Evolutionary conservation across 495 filamentous ascomycete species (phyloP), one percentile per base, ranked within the genome.

Genomic region (Hypoxylon intermedium): DNA sequence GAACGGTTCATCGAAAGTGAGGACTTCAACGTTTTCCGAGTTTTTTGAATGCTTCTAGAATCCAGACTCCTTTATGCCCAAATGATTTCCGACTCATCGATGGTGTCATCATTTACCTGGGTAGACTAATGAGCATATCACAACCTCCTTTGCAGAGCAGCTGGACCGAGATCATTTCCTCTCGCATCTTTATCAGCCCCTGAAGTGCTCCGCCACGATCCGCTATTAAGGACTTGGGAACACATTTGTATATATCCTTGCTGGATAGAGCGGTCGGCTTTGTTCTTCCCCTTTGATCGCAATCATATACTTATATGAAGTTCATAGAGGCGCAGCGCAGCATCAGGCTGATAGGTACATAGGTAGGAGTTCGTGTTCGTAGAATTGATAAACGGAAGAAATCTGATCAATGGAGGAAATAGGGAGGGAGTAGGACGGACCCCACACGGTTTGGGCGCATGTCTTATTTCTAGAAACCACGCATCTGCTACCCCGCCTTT

Each of bases 401-500:
- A n/a, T n/a, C n/a, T n/a, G n/a, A n/a, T n/a, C n/a, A n/a, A n/a
- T n/a, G n/a, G n/a, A n/a, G n/a, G n/a, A n/a, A n/a, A n/a, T n/a
- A n/a, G n/a, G n/a, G n/a, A n/a, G n/a, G n/a, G n/a, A n/a, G n/a
- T n/a, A n/a, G n/a, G n/a, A n/a, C 5, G 13, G 48, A 41, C 12
- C 44, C 53, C 55, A 37, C 46, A 58, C 55, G 41, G 55, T 20
- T 58, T 44, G 13, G 30, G 23, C 45, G 45, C 38, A 50, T 53
- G 42, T 58, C 36, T 60, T 48, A 48, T 24, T 41, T 44, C 36
- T 58, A 20, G 54, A 50, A 63, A 56, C 37, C 52, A 23, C 52
- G 38, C 59, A 57, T 55, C 43, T 63, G 46, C 59, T 63, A 56
- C 59, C 59, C 59, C 59, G 59, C 59, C 59, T 63, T 63, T 63